Evolutionary conservation across 2,329 filamentous ascomycete genomes (phyloP), one percentile per base, ranked within the genome.

Genomic region (Alternaria solani): DNA sequence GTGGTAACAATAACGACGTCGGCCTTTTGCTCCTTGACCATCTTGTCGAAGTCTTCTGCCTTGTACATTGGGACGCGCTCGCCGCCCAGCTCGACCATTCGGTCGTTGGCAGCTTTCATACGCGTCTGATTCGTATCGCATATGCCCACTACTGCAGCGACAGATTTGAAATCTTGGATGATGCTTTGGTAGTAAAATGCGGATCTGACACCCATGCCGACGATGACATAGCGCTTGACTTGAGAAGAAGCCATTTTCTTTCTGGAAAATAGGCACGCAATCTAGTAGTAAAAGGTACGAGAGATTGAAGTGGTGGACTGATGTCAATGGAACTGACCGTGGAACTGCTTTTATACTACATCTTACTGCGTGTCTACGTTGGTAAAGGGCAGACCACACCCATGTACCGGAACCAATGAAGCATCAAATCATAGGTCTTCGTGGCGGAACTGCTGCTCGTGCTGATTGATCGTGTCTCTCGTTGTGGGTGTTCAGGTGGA

Each of bases 1-100:
- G 87, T 88, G 1, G 87, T 88, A 14, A 89, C 81, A 62, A 89
- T 88, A 8, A 89, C 81, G 68, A 87, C 85, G 71, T 89, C 85
- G 0, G 87, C 87, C 58, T 80, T 81, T 1, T 84, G 84, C 49
- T 87, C 84, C 36, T 76, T 56, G 62, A 87, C 81, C 87, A 89
- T 88, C 51, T 77, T 75, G 69, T 88, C 86, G 64, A 89, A 89
- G 66, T 85, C 80, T 12, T 74, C 62, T 0, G 86, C 85, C 23
- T 81, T 78, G 71, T 83, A 89, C 0, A 84, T 86, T 1, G 86
- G 85, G 0, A 89, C 80, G 1, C 76, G 67, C 2, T 66, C 71
- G 64, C 86, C 81, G 26, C 84, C 83, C 1, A 88, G 73, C 0
- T 74, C 60, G 28, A 77, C 69, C n/a, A 88, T 79, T 51, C 80